Conservation (phyloP, 2,329 filamentous ascomycete genomes). For the Cadophora sp. region DNA sequence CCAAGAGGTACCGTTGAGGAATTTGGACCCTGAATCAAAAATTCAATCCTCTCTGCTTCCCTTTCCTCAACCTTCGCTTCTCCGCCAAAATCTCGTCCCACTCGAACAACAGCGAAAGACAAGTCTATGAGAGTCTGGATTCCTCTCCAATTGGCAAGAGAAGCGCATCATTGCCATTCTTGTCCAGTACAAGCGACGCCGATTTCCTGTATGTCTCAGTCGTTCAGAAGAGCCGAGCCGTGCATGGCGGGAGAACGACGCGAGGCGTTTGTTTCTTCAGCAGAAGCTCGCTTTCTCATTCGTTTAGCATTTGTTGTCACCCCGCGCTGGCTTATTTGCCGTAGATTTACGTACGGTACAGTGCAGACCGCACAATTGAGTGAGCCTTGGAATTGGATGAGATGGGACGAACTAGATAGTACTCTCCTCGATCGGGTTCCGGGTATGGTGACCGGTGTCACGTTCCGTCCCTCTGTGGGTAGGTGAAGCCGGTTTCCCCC, state of each 20-base stretch:
- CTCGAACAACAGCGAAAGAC: not conserved
- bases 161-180: conserved; percentile 13
- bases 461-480: not conserved
- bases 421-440: not conserved
- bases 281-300: not conserved
- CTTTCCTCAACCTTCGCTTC: not conserved
- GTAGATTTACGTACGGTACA: not conserved
- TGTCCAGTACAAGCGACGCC: not conserved
- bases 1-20: not conserved
- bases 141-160: not conserved
- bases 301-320: conserved; percentile 1
- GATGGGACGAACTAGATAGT: not conserved
- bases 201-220: not conserved
- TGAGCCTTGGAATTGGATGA: not conserved
- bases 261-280: conserved; percentile 1
- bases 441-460: not conserved
- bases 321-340: not conserved
- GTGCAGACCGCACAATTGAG: too few species aligned
- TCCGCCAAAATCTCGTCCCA: not conserved
- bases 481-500: not conserved
- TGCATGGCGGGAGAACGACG: not conserved
- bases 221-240: conserved; percentile 2
- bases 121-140: not conserved
- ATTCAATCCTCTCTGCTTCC: too few species aligned
- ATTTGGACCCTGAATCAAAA: not conserved